These are phyloP conservation scores for Neoascochyta sp. DNA, from an alignment of 2,329 filamentous ascomycete genomes.

Conservation along the genomic window DNA sequence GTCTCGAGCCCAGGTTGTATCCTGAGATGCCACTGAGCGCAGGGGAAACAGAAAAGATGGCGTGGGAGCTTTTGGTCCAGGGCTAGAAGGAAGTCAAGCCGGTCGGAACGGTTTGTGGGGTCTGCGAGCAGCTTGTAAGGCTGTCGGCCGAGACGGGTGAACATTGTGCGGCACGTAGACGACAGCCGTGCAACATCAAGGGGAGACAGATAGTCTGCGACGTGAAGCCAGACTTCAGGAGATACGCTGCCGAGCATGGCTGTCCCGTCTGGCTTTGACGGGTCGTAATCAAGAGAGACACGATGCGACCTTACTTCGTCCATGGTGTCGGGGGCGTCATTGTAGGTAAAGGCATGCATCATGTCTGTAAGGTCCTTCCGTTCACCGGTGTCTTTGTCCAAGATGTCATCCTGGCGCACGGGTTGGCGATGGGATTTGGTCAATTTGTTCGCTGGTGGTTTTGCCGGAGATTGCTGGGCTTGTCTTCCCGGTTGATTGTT, in stretches of 20 bases:
- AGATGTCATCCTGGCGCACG: constrained; percentile 16
- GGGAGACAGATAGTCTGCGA: constrained; percentile 25
- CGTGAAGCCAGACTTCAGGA: constrained; percentile 25
- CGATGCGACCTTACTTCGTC: constrained; percentile 14
- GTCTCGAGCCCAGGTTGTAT: constrained; percentile 52
- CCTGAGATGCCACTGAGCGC: constrained; percentile 54
- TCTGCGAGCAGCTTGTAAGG: constrained; percentile 22
- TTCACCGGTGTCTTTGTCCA: constrained; percentile 32
- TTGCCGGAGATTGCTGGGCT: constrained; percentile 3
- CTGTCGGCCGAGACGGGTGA: constrained; percentile 19
- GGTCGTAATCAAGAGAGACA: constrained; percentile 19
- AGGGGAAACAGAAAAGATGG: constrained; percentile 59
- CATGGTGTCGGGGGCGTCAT: constrained; percentile 18
- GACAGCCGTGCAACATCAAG: constrained; percentile 27
- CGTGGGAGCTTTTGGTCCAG: constrained; percentile 52
- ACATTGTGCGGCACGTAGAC: constrained; percentile 28
- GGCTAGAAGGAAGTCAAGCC: constrained; percentile 49
- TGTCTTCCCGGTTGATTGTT: constrained; percentile 5
- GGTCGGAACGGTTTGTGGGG: constrained; percentile 46
- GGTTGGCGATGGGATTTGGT: constrained; percentile 21
- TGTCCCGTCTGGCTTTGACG: constrained; percentile 21
- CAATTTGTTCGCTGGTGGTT: constrained; percentile 15
- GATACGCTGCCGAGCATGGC: constrained; percentile 17
- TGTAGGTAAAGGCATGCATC: constrained; percentile 32
- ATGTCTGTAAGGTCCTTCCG: constrained; percentile 32